Evolutionary conservation across 129 eudicot genomes (phyloP).

Genomic region (Erigeron canadensis): DNA sequence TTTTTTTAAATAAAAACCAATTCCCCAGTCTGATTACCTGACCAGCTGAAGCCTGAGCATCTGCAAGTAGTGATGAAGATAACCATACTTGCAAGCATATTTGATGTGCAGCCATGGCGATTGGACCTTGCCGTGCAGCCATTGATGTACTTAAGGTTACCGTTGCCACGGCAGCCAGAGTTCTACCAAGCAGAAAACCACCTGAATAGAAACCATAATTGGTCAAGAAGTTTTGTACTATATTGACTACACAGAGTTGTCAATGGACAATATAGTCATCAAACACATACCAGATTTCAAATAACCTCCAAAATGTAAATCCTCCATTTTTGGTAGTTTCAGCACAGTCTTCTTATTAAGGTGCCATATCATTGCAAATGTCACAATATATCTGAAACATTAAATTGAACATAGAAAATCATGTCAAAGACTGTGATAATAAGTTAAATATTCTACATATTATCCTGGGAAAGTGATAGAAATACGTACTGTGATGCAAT

Average conservation of each 20-base stretch:
- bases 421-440: background rate
- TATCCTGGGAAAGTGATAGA: background rate
- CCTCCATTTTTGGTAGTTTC: constrained; percentile 43
- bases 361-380: constrained; percentile 59
- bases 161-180: constrained; percentile 75
- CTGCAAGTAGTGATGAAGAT: constrained; percentile 81
- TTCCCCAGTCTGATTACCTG: constrained; percentile 42
- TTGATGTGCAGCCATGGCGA: constrained; percentile 87
- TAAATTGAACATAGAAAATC: background rate
- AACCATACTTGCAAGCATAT: constrained; percentile 90
- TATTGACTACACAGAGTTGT: background rate
- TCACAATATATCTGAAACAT: constrained; percentile 58
- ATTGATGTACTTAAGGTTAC: constrained; percentile 78
- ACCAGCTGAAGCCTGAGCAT: constrained; percentile 79
- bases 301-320: constrained; percentile 57
- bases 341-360: constrained; percentile 57
- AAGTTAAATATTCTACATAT: too few relatives aligned
- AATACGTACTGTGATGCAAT: constrained; percentile 72
- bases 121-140: constrained; percentile 85
- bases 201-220: constrained; percentile 31
- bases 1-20: background rate
- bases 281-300: constrained; percentile 53
- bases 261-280: background rate
- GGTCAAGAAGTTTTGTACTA: background rate
- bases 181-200: constrained; percentile 75